Evolutionary conservation across 2,329 filamentous ascomycete species (phyloP), one percentile per base, ranked within the genome.

Genomic region (Clonostachys chloroleuca): DNA sequence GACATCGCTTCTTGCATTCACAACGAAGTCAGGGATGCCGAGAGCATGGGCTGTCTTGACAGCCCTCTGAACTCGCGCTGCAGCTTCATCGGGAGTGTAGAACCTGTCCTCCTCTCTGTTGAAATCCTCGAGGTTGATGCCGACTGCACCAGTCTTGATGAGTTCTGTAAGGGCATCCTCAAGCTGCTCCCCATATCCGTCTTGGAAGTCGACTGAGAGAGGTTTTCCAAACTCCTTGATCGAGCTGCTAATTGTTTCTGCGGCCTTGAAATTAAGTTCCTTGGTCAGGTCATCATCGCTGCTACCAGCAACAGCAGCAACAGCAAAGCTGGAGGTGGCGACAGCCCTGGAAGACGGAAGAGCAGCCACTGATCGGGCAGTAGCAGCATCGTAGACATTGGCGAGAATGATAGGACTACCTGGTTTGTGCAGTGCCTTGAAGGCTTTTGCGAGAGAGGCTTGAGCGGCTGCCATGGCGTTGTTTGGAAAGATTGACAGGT

Each of bases 1-100:
- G 5, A 78, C 66, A 62, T 85, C 81, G 18, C 74, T 78, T 6
- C 82, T 64, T 5, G 81, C 82, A 61, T 77, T 84, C 46, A 83
- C 54, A n/a, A 73, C 77, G 52, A 82, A 83, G 47, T 78, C 73
- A 0, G 73, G 70, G 2, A 81, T 72, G 0, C 78, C 78, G 0
- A 64, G 65, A 2, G 70, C 67, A 7, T 51, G 52, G 0, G 78
- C 78, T 0, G 70, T 66, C 1, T 58, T 50, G 12, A 80, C 46
- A 0, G 67, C 74, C 0, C 54, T 51, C 42, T 62, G 59, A 14
- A 84, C 67, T 1, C 80, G 66, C 1, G 59, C 57, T 0, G 70
- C 68, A 14, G 80, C 77, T 13, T 72, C 71, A 0, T 72, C 69
- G 1, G 74, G 46, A 42, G 60, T 68, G 24, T 30, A 30, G 24